These are phyloP conservation scores for Isoetes taiwanensis DNA, from an alignment of 75 land plant genomes.

Conservation along the genomic window DNA sequence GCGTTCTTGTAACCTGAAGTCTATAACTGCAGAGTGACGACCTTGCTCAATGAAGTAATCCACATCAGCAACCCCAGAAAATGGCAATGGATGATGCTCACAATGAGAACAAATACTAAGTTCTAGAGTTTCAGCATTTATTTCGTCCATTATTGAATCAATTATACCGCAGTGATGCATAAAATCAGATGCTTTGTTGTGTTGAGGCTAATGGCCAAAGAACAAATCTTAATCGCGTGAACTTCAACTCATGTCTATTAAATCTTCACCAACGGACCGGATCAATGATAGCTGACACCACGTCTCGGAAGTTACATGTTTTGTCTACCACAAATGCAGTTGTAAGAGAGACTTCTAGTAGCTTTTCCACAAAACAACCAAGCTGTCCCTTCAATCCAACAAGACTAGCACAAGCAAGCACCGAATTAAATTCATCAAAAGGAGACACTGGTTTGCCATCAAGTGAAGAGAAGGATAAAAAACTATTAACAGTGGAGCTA, in stretches of 20 bases:
- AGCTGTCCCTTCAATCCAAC: too few relatives aligned
- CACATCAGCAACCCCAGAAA: slow-evolving; percentile 72
- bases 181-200: slow-evolving; percentile 16
- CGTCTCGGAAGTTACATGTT: too few relatives aligned
- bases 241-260: slow-evolving; percentile 42
- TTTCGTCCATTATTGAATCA: too few relatives aligned
- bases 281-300: slow-evolving; percentile 35
- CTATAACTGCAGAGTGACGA: slow-evolving; percentile 23
- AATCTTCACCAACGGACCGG: slow-evolving; percentile 70
- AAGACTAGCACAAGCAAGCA: neutral
- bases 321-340: too few relatives aligned
- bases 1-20: slow-evolving; percentile 78
- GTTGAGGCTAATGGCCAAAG: slow-evolving; percentile 63
- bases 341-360: too few relatives aligned
- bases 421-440: neutral
- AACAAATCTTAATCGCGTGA: slow-evolving; percentile 57
- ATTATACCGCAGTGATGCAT: neutral
- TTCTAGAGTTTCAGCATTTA: too few relatives aligned
- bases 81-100: slow-evolving; percentile 94
- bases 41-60: slow-evolving; percentile 27
- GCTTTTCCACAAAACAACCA: too few relatives aligned
- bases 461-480: slow-evolving; percentile 32
- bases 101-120: slow-evolving; percentile 70
- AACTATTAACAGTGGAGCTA: too few relatives aligned
- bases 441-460: neutral